Evolutionary conservation across 2,329 filamentous ascomycete genomes (phyloP).

Genomic region (Raffaelea albimanens): DNA sequence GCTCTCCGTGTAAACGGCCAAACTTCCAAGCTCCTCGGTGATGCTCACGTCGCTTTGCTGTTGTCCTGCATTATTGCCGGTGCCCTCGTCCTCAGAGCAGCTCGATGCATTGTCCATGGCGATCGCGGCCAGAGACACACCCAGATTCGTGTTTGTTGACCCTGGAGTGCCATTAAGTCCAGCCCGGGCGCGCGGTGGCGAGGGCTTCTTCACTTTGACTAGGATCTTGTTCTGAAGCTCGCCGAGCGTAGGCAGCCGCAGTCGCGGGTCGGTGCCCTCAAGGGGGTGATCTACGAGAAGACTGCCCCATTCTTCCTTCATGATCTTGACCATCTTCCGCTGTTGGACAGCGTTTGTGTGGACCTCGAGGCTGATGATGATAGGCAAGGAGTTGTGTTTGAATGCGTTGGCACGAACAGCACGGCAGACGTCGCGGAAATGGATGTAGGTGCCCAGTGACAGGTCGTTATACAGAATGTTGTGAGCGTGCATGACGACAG

Average conservation of each 20-base stretch:
- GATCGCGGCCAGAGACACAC: slow-evolving; percentile 19
- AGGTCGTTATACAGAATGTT: slow-evolving; percentile 33
- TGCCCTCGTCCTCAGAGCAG: slow-evolving; percentile 32
- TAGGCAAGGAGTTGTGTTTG: slow-evolving; percentile 60
- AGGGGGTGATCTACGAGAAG: slow-evolving; percentile 55
- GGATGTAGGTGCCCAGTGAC: slow-evolving; percentile 76
- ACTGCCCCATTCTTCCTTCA: slow-evolving; percentile 77
- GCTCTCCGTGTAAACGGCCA: slow-evolving; percentile 81
- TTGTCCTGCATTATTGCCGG: too few relatives aligned
- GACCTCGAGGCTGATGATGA: slow-evolving; percentile 89
- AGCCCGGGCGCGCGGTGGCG: slow-evolving; percentile 9
- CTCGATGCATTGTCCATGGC: slow-evolving; percentile 16
- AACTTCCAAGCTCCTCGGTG: slow-evolving; percentile 58
- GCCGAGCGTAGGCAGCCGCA: slow-evolving; percentile 57
- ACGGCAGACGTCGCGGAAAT: slow-evolving; percentile 78
- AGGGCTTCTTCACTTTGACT: slow-evolving; percentile 64
- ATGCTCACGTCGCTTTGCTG: slow-evolving; percentile 33
- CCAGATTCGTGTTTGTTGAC: slow-evolving; percentile 11
- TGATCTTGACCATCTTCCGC: slow-evolving; percentile 85
- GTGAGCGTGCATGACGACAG: slow-evolving; percentile 65
- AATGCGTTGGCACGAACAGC: slow-evolving; percentile 76
- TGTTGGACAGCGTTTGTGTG: slow-evolving; percentile 78
- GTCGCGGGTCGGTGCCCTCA: slow-evolving; percentile 39
- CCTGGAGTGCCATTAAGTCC: background rate
- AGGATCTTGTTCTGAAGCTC: slow-evolving; percentile 72